Percentiles rank a stretch among this genome's conserved stretches.
Evolutionary conservation across 345 rosid genomes (phyloP).

Genomic region (Boechera stricta): DNA sequence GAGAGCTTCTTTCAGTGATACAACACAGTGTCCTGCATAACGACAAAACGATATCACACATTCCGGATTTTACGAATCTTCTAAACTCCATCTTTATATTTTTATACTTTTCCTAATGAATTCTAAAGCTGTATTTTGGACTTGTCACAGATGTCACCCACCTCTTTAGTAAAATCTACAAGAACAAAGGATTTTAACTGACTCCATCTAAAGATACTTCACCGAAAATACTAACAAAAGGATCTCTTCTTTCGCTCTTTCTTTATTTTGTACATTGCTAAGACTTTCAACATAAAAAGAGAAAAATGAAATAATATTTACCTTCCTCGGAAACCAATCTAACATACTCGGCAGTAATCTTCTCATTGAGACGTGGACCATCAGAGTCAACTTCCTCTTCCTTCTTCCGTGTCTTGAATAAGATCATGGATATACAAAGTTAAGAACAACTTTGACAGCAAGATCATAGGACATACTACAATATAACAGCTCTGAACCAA

Average conservation of each 20-base stretch:
- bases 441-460: constrained; percentile 7
- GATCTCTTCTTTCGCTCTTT: background rate
- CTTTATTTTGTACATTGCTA: background rate
- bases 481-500: background rate
- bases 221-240: constrained; percentile 10
- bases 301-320: background rate
- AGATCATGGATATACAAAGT: constrained; percentile 10
- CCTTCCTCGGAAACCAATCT: constrained; percentile 45
- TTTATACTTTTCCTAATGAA: background rate
- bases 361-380: constrained; percentile 49
- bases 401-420: constrained; percentile 36
- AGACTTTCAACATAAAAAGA: background rate
- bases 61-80: background rate
- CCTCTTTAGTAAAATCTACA: constrained; percentile 3
- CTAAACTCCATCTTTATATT: background rate
- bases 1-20: constrained; percentile 42
- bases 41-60: constrained; percentile 19
- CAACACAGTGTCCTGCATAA: constrained; percentile 44
- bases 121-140: background rate
- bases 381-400: constrained; percentile 39
- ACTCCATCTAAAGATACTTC: constrained; percentile 3
- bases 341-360: constrained; percentile 39
- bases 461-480: background rate
- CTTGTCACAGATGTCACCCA: background rate
- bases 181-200: constrained; percentile 2